Base-by-base conservation (phyloP, 257 asterid genomes). In the Nicotiana tomentosiformis region DNA sequence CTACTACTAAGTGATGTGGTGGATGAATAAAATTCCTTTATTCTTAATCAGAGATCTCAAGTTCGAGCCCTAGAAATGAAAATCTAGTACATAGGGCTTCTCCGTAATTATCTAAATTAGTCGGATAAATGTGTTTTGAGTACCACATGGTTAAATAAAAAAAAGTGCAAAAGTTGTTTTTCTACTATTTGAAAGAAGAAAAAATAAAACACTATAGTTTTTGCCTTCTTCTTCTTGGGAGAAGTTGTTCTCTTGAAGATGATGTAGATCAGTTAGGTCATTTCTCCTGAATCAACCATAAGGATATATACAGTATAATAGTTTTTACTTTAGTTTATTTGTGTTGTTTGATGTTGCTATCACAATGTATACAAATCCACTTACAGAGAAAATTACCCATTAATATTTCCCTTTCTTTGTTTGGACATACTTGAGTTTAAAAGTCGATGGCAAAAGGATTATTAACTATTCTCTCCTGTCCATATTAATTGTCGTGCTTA, bases 201-300 rank as follows among this genome's bases (percentile, higher is more conserved):
- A 43, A 39, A 1, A 39, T 39, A 1, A 7, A 39, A 39, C 49
- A 39, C 49, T 39, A 39, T 15, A n/a, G 33, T 29, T 55, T 76
- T 9, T 51, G 12, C 4, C 17, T 3, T 7, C 26, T 20, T 3
- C 69, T 11, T 3, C 8, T n/a, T 10, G 33, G 57, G 78, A n/a
- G 43, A 70, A 43, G 58, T 11, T 20, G 20, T 70, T 43, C 43
- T 70, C 56, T 70, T 43, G 58, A 43, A 70, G 78, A 69, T 69
- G 56, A 37, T 80, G 11, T 55, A 64, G 60, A 80, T 3, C 9
- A 80, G 77, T 86, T 86, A 74, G 86, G 88, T 86, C 88, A 86
- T 83, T 66, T 55, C 35, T 29, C 77, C 74, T 64, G 15, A 18
- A 67, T 83, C 18, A 7, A 66, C 61, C 26, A 10, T 14, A 17